Evolutionary conservation across 83 land plant genomes (phyloP).

Genomic region (Isoetes engelmannii): DNA sequence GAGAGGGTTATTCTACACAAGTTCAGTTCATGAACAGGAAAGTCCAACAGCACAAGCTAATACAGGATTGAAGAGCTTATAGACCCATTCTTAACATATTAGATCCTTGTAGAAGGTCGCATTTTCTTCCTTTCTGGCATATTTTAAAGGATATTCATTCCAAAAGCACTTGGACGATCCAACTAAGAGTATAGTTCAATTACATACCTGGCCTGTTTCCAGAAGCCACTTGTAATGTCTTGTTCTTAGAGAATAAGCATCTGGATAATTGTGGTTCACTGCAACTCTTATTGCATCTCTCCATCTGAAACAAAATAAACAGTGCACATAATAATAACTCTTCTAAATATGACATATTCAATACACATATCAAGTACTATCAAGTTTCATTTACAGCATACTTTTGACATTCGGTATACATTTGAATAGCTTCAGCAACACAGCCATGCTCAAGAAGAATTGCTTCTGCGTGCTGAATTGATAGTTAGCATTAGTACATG

Average conservation of each 20-base stretch:
- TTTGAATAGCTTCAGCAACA: slow-evolving; percentile 27
- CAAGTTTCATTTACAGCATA: background rate
- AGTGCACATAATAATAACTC: background rate
- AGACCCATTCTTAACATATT: too few relatives aligned
- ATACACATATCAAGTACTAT: background rate
- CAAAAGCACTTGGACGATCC: too few relatives aligned
- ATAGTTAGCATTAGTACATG: too few relatives aligned
- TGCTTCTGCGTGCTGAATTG: slow-evolving; percentile 22
- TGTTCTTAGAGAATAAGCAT: slow-evolving; percentile 6
- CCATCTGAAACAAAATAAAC: slow-evolving; percentile 19
- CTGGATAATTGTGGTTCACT: slow-evolving; percentile 24
- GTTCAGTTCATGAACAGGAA: too few relatives aligned
- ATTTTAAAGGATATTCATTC: too few relatives aligned
- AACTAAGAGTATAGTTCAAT: too few relatives aligned
- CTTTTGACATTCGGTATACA: slow-evolving; percentile 36
- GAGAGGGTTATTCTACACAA: too few relatives aligned
- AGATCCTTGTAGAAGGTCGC: too few relatives aligned
- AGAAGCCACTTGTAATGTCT: slow-evolving; percentile 32
- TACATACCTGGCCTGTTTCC: slow-evolving; percentile 33
- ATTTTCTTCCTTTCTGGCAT: too few relatives aligned
- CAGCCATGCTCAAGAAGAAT: slow-evolving; percentile 33
- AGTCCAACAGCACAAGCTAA: too few relatives aligned
- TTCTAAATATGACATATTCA: slow-evolving; percentile 2
- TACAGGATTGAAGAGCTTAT: too few relatives aligned
- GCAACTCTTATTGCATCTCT: slow-evolving; percentile 36